phyloP scores from a whole-genome alignment of 2,329 filamentous ascomycete genomes.

The Alternaria dauci region DNA sequence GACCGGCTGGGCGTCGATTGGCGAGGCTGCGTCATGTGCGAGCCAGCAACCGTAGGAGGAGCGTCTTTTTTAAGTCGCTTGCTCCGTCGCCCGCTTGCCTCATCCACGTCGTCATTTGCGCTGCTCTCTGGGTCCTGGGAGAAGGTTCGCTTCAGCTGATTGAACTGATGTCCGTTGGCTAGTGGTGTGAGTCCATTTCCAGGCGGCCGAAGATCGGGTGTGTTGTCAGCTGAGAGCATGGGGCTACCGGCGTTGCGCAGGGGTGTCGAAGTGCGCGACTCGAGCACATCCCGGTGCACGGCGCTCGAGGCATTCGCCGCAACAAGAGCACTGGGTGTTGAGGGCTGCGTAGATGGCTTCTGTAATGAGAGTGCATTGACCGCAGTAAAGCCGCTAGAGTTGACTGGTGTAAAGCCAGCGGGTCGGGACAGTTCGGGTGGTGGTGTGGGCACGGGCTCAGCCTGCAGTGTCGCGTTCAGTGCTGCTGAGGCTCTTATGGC shows the following conservation, averaged over 20 bases:
- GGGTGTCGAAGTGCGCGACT: slow-evolving; percentile 66
- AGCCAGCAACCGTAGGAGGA: slow-evolving; percentile 87
- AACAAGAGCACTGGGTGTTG: slow-evolving; percentile 58
- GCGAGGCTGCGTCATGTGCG: slow-evolving; percentile 94
- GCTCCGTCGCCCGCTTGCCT: slow-evolving; percentile 71
- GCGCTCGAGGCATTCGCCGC: slow-evolving; percentile 63
- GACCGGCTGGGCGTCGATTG: slow-evolving; percentile 74
- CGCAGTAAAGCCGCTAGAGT: slow-evolving; percentile 68
- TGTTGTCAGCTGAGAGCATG: slow-evolving; percentile 69
- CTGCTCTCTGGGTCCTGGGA: slow-evolving; percentile 62
- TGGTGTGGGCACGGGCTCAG: slow-evolving; percentile 37
- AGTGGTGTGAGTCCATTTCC: slow-evolving; percentile 55
- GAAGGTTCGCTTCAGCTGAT: slow-evolving; percentile 78
- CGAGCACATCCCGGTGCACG: slow-evolving; percentile 61
- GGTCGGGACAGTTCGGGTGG: slow-evolving; percentile 65
- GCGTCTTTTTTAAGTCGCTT: slow-evolving; percentile 87
- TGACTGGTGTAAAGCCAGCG: slow-evolving; percentile 78
- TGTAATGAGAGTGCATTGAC: slow-evolving; percentile 63
- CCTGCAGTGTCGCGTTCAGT: slow-evolving; percentile 64
- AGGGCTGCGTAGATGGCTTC: slow-evolving; percentile 28
- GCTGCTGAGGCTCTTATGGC: slow-evolving; percentile 66
- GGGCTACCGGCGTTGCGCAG: slow-evolving; percentile 70
- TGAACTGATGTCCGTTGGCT: slow-evolving; percentile 61
- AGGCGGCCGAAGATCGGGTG: slow-evolving; percentile 69
- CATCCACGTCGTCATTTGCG: slow-evolving; percentile 64